These are phyloP conservation scores for Colletotrichum eremochloae DNA, from an alignment of 2,329 filamentous ascomycete genomes.

Conservation along the genomic window DNA sequence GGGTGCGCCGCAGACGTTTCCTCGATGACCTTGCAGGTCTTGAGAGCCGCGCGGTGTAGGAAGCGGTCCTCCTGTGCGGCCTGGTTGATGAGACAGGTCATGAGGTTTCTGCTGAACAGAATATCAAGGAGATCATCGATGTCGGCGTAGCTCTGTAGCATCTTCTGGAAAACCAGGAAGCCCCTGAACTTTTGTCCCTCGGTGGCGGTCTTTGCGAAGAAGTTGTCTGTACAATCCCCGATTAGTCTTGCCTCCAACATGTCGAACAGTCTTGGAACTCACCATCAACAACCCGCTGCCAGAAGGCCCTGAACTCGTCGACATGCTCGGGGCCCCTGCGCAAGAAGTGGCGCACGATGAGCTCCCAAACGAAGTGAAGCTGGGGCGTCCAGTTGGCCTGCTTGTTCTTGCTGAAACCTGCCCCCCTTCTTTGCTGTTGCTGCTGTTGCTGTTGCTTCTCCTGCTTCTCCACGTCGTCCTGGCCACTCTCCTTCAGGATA, in stretches of 20 bases:
- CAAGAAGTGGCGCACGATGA: conserved; percentile 73
- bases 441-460: conserved; percentile 39
- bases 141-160: conserved; percentile 67
- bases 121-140: conserved; percentile 59
- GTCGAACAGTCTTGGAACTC: conserved; percentile 51
- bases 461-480: conserved; percentile 58
- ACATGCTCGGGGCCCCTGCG: conserved; percentile 53
- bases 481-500: conserved; percentile 81
- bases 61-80: conserved; percentile 82
- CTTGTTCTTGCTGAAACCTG: conserved; percentile 59
- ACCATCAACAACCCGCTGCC: conserved; percentile 90
- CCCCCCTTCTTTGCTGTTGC: conserved; percentile 46
- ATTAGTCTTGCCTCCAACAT: conserved; percentile 44
- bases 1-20: conserved; percentile 73
- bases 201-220: conserved; percentile 86
- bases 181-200: conserved; percentile 93
- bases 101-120: conserved; percentile 86
- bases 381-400: conserved; percentile 84
- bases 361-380: conserved; percentile 88
- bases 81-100: conserved; percentile 86
- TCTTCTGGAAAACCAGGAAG: conserved; percentile 86
- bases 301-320: conserved; percentile 80
- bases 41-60: conserved; percentile 82
- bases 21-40: conserved; percentile 80
- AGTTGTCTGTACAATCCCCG: conserved; percentile 69